Evolutionary conservation across 2,329 filamentous ascomycete genomes (phyloP).

Genomic region (Aureobasidium pullulans): DNA sequence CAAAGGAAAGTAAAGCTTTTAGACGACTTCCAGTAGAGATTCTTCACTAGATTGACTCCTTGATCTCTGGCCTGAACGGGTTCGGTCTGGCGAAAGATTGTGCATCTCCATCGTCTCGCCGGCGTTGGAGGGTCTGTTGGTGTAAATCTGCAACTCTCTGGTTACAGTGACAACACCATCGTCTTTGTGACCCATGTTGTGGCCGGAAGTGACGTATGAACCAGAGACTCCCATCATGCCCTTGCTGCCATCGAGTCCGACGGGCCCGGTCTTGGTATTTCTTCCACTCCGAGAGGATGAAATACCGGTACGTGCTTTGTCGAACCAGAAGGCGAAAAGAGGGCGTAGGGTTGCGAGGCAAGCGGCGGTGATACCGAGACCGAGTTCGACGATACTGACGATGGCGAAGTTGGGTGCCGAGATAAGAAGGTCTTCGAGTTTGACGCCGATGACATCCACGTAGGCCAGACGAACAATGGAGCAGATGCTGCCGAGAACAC

Average conservation of each 20-base stretch:
- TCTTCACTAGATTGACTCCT: not conserved
- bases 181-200: not conserved
- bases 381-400: constrained; percentile 26
- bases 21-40: constrained; percentile 3
- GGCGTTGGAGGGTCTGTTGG: not conserved
- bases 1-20: not conserved
- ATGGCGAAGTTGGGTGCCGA: constrained; percentile 23
- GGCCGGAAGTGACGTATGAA: not conserved
- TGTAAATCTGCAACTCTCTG: not conserved
- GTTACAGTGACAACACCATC: constrained; percentile 9
- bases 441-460: constrained; percentile 18
- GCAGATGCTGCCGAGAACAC: constrained; percentile 22
- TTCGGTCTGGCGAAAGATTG: not conserved
- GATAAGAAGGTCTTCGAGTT: constrained; percentile 19
- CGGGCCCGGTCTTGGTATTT: not conserved
- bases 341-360: constrained; percentile 28
- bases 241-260: not conserved
- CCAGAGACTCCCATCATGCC: not conserved
- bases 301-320: constrained; percentile 7
- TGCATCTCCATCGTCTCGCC: not conserved
- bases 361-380: constrained; percentile 28
- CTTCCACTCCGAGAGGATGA: not conserved
- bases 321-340: constrained; percentile 22
- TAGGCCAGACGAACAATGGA: constrained; percentile 22
- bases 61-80: not conserved